These are phyloP conservation scores for Colletotrichum orchidophilum DNA, from an alignment of 2,329 filamentous ascomycete genomes.

Conservation along the genomic window DNA sequence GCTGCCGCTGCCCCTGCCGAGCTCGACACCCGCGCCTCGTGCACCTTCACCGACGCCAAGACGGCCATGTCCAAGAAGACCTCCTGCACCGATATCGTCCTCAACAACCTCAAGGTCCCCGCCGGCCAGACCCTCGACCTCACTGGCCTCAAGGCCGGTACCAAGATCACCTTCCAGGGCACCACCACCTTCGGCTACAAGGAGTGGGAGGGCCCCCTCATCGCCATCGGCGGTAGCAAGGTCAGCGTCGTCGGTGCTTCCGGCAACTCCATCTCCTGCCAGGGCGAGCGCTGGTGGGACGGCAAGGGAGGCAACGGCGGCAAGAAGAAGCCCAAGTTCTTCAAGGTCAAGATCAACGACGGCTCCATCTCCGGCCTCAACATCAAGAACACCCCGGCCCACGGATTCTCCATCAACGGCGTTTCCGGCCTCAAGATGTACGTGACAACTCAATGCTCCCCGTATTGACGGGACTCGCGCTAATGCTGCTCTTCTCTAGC, in stretches of 20 bases:
- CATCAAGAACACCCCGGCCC: conserved; percentile 53
- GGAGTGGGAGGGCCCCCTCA: conserved; percentile 72
- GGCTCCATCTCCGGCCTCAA: conserved; percentile 50
- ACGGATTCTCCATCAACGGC: conserved; percentile 51
- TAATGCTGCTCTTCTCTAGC: conserved; percentile 30
- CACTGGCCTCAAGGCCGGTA: conserved; percentile 59
- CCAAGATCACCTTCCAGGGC: conserved; percentile 66
- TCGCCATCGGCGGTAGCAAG: conserved; percentile 66
- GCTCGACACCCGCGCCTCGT: conserved; percentile 42
- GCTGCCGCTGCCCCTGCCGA: conserved; percentile 37
- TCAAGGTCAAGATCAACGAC: conserved; percentile 55
- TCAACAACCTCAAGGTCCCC: conserved; percentile 64
- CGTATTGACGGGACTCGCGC: neutral
- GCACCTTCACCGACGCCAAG: conserved; percentile 64
- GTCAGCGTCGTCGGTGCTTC: conserved; percentile 62
- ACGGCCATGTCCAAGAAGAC: conserved; percentile 58
- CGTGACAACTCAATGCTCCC: neutral
- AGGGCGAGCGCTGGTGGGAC: conserved; percentile 70
- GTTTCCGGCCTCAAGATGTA: conserved; percentile 49
- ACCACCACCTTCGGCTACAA: conserved; percentile 73
- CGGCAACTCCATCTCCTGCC: conserved; percentile 64
- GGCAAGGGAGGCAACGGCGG: conserved; percentile 67
- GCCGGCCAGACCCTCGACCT: conserved; percentile 68
- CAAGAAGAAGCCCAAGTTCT: conserved; percentile 71
- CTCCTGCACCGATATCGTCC: conserved; percentile 62